Conservation (phyloP, 768 basidiomycete species). For the Rossbeevera mucosa region DNA sequence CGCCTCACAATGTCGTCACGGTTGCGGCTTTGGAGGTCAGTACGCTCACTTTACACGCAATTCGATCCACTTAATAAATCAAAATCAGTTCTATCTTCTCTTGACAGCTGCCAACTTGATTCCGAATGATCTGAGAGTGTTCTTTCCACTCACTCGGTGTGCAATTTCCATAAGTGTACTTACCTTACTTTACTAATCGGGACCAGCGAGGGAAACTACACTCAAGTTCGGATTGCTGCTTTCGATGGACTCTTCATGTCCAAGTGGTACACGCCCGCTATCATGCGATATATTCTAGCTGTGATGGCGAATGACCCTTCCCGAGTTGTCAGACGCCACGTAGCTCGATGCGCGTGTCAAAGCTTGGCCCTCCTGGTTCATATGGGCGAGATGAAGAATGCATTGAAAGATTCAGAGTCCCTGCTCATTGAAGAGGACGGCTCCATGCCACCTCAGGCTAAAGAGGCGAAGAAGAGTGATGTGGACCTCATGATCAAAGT, state of each 20-base stretch:
- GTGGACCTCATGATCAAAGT: slow-evolving; percentile 82
- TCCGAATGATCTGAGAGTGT: slow-evolving; percentile 69
- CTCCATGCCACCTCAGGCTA: slow-evolving; percentile 60
- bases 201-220: slow-evolving; percentile 86
- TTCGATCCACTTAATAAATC: slow-evolving; percentile 5
- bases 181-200: slow-evolving; percentile 8
- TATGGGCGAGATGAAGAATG: slow-evolving; percentile 85
- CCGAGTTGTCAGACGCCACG: slow-evolving; percentile 75
- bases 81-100: slow-evolving; percentile 68
- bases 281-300: slow-evolving; percentile 84
- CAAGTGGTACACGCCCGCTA: slow-evolving; percentile 78
- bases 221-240: slow-evolving; percentile 85
- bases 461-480: slow-evolving; percentile 77
- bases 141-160: slow-evolving; percentile 87
- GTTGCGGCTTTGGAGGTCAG: slow-evolving; percentile 85
- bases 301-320: slow-evolving; percentile 87
- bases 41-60: slow-evolving; percentile 5
- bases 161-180: slow-evolving; percentile 19
- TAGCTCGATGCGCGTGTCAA: slow-evolving; percentile 80
- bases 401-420: slow-evolving; percentile 67
- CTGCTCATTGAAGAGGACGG: slow-evolving; percentile 87
- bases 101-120: slow-evolving; percentile 73
- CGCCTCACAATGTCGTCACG: slow-evolving; percentile 90
- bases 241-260: slow-evolving; percentile 92
- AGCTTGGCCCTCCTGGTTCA: slow-evolving; percentile 81